Evolutionary conservation across 805 yeast genomes (phyloP).

Genomic region (Candida qinlingensis): DNA sequence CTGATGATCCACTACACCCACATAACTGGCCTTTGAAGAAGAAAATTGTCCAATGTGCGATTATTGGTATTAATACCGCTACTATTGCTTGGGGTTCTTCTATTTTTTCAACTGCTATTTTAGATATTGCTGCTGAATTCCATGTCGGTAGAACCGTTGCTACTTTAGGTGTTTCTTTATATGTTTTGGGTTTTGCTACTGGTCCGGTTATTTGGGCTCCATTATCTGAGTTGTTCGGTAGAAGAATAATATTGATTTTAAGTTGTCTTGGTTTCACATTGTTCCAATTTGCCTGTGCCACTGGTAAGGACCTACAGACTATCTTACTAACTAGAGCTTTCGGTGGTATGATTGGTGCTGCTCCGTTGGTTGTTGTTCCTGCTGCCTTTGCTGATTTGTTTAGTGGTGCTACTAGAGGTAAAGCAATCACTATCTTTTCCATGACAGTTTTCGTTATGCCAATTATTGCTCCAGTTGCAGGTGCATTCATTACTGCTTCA

Average conservation of each 20-base stretch:
- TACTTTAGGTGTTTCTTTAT: constrained; percentile 70
- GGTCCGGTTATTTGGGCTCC: constrained; percentile 95
- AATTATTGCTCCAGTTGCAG: constrained; percentile 73
- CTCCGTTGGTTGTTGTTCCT: constrained; percentile 81
- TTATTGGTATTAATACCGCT: constrained; percentile 46
- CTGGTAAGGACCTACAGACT: constrained; percentile 75
- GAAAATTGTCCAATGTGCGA: constrained; percentile 40
- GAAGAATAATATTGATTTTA: constrained; percentile 54
- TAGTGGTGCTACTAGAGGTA: constrained; percentile 61
- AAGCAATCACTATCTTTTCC: constrained; percentile 65
- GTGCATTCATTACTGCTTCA: constrained; percentile 58
- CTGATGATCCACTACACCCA: constrained; percentile 75
- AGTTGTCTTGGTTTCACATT: constrained; percentile 51
- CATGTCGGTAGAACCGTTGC: constrained; percentile 66
- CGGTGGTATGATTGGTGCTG: constrained; percentile 78
- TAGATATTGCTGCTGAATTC: constrained; percentile 42
- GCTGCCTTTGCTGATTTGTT: constrained; percentile 84
- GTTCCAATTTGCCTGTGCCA: constrained; percentile 70
- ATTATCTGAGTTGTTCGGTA: constrained; percentile 70
- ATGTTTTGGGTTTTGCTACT: constrained; percentile 88
- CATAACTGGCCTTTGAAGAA: constrained; percentile 60
- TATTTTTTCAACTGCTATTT: constrained; percentile 63
- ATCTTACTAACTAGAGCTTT: constrained; percentile 73
- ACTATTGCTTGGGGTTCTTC: constrained; percentile 74
- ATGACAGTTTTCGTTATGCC: constrained; percentile 79